Evolutionary conservation across 345 rosid species (phyloP).

Genomic region (Eucalyptus caleyi): DNA sequence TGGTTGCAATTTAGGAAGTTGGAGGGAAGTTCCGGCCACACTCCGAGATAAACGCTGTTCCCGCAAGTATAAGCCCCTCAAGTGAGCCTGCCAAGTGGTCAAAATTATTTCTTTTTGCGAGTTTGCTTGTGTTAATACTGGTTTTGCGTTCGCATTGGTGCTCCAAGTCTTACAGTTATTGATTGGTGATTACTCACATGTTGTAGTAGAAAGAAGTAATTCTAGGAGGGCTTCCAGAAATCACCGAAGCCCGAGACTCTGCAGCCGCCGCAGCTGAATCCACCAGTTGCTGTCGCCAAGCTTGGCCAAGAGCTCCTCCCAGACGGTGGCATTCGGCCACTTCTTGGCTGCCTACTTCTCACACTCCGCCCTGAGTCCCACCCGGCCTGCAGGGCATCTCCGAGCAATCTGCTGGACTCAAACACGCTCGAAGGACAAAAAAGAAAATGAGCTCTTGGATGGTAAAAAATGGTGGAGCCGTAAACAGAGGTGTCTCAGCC

Average conservation of each 20-base stretch:
- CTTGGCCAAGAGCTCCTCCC: background rate
- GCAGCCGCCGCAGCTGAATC: too few relatives aligned
- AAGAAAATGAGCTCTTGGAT: too few relatives aligned
- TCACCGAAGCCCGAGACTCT: too few relatives aligned
- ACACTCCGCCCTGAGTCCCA: background rate
- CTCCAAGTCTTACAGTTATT: background rate
- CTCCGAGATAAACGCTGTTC: constrained; percentile 80
- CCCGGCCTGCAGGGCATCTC: background rate
- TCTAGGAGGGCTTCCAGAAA: constrained; percentile 25
- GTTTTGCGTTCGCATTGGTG: background rate
- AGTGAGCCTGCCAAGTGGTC: constrained; percentile 80
- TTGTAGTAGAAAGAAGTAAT: constrained; percentile 31
- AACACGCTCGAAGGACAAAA: too few relatives aligned
- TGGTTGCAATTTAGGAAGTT: constrained; percentile 22
- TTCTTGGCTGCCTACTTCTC: too few relatives aligned
- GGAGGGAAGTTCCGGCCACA: constrained; percentile 58
- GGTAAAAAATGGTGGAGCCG: too few relatives aligned
- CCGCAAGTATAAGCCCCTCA: constrained; percentile 69
- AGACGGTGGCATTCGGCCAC: background rate
- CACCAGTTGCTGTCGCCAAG: fast-evolving
- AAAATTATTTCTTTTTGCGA: background rate
- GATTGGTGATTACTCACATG: background rate
- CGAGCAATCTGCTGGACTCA: too few relatives aligned
- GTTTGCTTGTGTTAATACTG: background rate
- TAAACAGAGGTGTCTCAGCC: too few relatives aligned